Evolutionary conservation across 2,329 filamentous ascomycete species (phyloP).

Genomic region (Aspergillus glaucus): DNA sequence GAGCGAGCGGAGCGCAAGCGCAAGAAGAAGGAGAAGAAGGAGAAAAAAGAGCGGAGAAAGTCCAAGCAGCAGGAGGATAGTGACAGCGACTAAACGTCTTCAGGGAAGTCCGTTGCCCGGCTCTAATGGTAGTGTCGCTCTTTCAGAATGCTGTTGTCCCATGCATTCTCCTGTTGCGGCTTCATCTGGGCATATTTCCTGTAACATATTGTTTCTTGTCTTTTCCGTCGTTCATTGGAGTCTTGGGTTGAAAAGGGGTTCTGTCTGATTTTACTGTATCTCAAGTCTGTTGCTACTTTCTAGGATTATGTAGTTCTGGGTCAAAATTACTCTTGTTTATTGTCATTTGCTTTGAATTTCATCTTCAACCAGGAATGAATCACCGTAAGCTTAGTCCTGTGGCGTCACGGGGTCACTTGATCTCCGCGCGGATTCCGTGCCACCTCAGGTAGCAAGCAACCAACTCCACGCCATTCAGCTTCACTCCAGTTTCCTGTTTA

Average conservation of each 20-base stretch:
- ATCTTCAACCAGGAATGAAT: no score
- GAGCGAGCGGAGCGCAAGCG: constrained; percentile 45
- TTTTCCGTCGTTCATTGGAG: constrained; percentile 21
- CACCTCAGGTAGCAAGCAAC: neutral
- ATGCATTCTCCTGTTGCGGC: constrained; percentile 6
- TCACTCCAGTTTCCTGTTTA: neutral
- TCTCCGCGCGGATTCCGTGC: constrained; percentile 2
- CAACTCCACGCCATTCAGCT: neutral
- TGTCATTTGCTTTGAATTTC: neutral
- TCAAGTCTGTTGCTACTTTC: constrained; percentile 9
- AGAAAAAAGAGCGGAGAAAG: constrained; percentile 66
- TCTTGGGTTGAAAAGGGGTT: constrained; percentile 36
- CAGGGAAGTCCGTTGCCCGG: constrained; percentile 18
- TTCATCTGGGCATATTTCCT: constrained; percentile 24
- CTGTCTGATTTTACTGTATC: constrained; percentile 21
- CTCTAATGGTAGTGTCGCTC: constrained; percentile 7
- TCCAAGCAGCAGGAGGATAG: constrained; percentile 74
- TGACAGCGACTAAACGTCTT: constrained; percentile 35
- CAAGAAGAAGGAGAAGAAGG: constrained; percentile 51
- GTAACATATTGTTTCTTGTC: constrained; percentile 33
- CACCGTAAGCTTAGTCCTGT: neutral
- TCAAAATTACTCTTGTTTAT: neutral
- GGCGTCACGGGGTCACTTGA: neutral
- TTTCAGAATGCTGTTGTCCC: constrained; percentile 1
- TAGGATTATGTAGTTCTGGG: constrained; percentile 1